Base-by-base conservation (phyloP, 805 yeast species). In the Yamadazyma kitorensis region DNA sequence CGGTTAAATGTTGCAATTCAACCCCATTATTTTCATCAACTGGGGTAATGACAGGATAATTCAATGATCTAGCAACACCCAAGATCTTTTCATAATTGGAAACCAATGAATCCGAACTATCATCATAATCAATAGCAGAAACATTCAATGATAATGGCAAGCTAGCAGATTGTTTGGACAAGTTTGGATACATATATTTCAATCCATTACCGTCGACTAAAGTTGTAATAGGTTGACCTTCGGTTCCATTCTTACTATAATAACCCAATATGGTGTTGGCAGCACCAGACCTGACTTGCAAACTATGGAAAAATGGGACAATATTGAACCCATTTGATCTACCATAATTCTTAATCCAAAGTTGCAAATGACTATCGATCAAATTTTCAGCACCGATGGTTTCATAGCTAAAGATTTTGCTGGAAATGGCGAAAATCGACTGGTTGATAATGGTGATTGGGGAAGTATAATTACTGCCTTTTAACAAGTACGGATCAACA, bases 251-350 rank as follows among this genome's bases (percentile, higher is more conserved):
- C 30, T 50, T 52, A 27, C 52, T 43, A 34, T 76, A 57, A 61
- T 80, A 89, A 24, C 96, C 97, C 32, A 85, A 64, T 29, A 91
- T 72, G 17, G 85, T 75, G 42, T 78, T 72, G 29, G 91, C 86
- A 20, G 96, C 93, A 49, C 96, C 97, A 2, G 82, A 67, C 55
- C 95, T 78, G 37, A 86, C 75, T 52, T 88, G 87, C 37, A 82
- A 58, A 43, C 73, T 64, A 52, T 77, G 68, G 46, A 82, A 59
- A 34, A 68, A 67, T 17, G 94, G 93, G 35, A 80, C 76, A n/a
- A 56, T 59, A 16, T 79, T 80, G 29, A 58, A 52, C 10, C 76
- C 64, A 52, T 82, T 82, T 24, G 55, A 51, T 28, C 70, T 49
- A 49, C 75, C 71, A 51, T 66, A 67, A 31, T 68, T 57, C 29